Conservation (phyloP, 371 early-diverging fungal species). For the Mucor ambiguus region DNA sequence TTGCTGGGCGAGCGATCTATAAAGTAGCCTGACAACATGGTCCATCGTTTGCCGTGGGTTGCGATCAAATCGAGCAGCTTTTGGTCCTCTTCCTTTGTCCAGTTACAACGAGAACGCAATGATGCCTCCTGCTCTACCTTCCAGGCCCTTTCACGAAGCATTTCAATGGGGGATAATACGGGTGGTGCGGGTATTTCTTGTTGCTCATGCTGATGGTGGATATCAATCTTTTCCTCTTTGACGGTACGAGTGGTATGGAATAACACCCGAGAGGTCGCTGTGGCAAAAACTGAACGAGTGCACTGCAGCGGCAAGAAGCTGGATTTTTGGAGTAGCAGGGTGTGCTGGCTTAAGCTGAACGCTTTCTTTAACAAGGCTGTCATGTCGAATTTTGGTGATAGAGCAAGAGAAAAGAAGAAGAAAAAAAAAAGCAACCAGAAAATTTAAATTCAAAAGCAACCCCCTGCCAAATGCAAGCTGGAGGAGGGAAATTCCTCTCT, state of each 20-base stretch:
- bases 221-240: background rate
- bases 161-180: background rate
- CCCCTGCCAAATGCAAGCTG: background rate
- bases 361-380: background rate
- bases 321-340: background rate
- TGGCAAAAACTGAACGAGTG: background rate
- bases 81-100: conserved; percentile 35
- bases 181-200: background rate
- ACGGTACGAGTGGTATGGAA: background rate
- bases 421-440: background rate
- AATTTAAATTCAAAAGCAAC: background rate
- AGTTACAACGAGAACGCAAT: conserved; percentile 23
- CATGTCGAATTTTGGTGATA: background rate
- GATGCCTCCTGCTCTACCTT: background rate
- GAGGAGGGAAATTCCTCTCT: background rate
- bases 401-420: background rate
- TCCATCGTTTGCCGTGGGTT: conserved; percentile 21
- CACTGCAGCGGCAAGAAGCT: background rate
- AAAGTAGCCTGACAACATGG: conserved; percentile 20
- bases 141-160: conserved; percentile 14
- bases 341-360: background rate
- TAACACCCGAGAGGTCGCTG: background rate
- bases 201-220: too few relatives aligned
- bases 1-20: conserved; percentile 22
- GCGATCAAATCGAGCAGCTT: conserved; percentile 18